These are phyloP conservation scores for Mucor saturninus DNA, from an alignment of 371 early-diverging fungal species.

Conservation along the genomic window DNA sequence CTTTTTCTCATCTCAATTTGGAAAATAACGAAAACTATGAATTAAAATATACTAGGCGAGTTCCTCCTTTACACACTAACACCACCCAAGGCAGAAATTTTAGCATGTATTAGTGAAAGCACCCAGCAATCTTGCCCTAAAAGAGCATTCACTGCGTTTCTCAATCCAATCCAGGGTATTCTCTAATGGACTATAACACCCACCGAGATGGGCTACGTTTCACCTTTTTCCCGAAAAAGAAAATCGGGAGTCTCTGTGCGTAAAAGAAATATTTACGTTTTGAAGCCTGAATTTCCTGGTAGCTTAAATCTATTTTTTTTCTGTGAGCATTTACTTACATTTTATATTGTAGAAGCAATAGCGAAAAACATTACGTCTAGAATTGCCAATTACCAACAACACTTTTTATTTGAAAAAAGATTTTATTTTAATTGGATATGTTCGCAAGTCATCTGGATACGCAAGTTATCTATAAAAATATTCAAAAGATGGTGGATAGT, in stretches of 20 bases:
- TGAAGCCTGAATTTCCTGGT: slow-evolving; percentile 11
- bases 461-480: slow-evolving; percentile 8
- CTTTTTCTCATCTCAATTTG: slow-evolving; percentile 10
- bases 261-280: slow-evolving; percentile 14
- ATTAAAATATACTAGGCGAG: slow-evolving; percentile 6
- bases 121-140: slow-evolving; percentile 10
- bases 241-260: slow-evolving; percentile 15
- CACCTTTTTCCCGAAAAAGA: slow-evolving; percentile 34
- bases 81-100: slow-evolving; percentile 20
- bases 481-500: slow-evolving; percentile 17
- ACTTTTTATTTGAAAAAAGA: slow-evolving; percentile 18
- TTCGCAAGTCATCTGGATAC: slow-evolving; percentile 9
- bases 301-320: slow-evolving; percentile 5
- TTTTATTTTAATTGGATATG: slow-evolving; percentile 17
- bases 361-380: slow-evolving; percentile 8
- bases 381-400: slow-evolving; percentile 9
- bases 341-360: slow-evolving; percentile 13
- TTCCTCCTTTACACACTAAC: slow-evolving; percentile 5
- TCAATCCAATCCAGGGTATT: slow-evolving; percentile 2
- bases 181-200: slow-evolving; percentile 1
- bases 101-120: slow-evolving; percentile 10
- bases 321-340: slow-evolving; percentile 5
- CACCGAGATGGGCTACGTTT: not conserved
- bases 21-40: slow-evolving; percentile 4
- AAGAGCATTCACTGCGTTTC: slow-evolving; percentile 4